Evolutionary conservation across 805 yeast species (phyloP), one percentile per base, ranked within the genome.

Genomic region (Candida ovalis): DNA sequence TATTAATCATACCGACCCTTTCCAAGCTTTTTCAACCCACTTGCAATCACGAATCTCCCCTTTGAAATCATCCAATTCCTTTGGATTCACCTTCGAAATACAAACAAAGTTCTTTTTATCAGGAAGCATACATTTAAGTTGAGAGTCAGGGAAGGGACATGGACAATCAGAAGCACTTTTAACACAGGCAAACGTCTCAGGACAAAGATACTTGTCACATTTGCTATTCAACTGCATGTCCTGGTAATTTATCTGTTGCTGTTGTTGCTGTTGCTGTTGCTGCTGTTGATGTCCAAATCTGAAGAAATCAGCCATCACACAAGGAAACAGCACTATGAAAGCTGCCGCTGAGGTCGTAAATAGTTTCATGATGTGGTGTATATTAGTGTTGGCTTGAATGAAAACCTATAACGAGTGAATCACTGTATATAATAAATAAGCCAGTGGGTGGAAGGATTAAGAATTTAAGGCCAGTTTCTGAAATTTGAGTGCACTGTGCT

Each of bases 71-170:
- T 12, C 72, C 69, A 33, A 41, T 7, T 52, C 60, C 13, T 47
- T 45, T 28, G 47, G 46, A 28, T 79, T 76, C 1, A 96, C 92
- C 56, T 85, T 86, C 19, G 97, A 86, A 38, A 94, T 85, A 65
- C 99, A 94, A 15, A 91, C 74, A 60, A 72, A 85, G 47, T 78
- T 78, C 28, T 72, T 68, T 18, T 80, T 75, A 53, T 80, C 82
- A 0, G 97, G 96, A 37, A 88, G 70, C 2, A 76, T 62, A 66
- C 99, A 94, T 60, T 88, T 86, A 51, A 87, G 60, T 63, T 92
- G 96, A 1, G 95, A 83, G 49, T 82, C 80, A 1, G 96, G 94
- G 61, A 81, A 92, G 2, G 88, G 89, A 64, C 99, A 94, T 1
- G 97, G 96, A 64, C 99, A 94, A 44, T 84, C 86, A 7, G 74